A percentile compares a stretch with the other conserved stretches of the same genome.
Evolutionary conservation across 352 stramenopile genomes (phyloP).

Genomic region (Phytophthora palmivora): DNA sequence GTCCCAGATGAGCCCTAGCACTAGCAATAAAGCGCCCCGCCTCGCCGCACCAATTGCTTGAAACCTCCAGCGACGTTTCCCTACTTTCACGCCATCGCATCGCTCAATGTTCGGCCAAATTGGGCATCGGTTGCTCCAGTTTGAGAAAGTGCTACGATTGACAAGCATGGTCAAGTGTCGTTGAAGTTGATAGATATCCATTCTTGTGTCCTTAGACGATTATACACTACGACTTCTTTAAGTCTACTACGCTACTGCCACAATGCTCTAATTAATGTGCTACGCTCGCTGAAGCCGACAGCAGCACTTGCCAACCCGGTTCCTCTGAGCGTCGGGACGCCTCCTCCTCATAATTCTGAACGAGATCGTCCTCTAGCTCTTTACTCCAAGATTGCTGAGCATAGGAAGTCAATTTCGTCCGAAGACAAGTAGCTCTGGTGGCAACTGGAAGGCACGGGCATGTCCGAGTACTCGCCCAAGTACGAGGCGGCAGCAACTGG

Average conservation of each 20-base stretch:
- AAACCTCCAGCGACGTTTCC: slow-evolving; percentile 44
- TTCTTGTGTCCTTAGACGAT: slow-evolving; percentile 22
- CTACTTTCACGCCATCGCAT: slow-evolving; percentile 16
- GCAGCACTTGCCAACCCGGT: slow-evolving; percentile 63
- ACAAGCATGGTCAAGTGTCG: neutral
- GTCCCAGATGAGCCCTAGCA: slow-evolving; percentile 3
- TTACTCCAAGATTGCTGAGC: slow-evolving; percentile 83
- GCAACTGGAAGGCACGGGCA: slow-evolving; percentile 32
- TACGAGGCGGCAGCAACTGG: slow-evolving; percentile 35
- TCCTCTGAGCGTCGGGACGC: slow-evolving; percentile 12
- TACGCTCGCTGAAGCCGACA: slow-evolving; percentile 38
- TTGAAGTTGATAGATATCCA: slow-evolving; percentile 32
- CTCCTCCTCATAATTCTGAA: slow-evolving; percentile 19
- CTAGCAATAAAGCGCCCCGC: slow-evolving; percentile 20
- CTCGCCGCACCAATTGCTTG: slow-evolving; percentile 26
- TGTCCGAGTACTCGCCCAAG: slow-evolving; percentile 29
- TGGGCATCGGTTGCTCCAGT: slow-evolving; percentile 24
- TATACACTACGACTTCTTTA: slow-evolving; percentile 30
- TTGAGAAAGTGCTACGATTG: neutral
- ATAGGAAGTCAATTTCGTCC: slow-evolving; percentile 89
- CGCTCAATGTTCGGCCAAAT: slow-evolving; percentile 26
- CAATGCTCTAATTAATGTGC: slow-evolving; percentile 33
- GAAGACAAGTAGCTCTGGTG: slow-evolving; percentile 67
- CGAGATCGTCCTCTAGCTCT: neutral
- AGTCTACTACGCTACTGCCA: slow-evolving; percentile 32